Conservation (phyloP, 1,284 basidiomycete genomes). For the Mycena sp. region DNA sequence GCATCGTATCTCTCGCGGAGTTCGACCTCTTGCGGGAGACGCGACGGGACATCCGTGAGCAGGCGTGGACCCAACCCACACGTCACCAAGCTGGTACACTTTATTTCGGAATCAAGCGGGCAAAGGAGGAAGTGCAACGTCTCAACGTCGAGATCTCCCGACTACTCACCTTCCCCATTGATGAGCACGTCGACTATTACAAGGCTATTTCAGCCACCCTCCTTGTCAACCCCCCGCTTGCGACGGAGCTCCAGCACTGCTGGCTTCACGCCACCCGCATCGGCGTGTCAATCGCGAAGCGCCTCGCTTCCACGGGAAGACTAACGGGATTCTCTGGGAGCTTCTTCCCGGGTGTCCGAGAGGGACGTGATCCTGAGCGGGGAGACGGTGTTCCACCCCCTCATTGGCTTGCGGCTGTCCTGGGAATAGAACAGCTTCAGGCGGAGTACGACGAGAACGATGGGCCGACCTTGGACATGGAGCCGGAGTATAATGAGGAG, state of each 20-base stretch:
- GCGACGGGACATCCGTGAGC: not conserved
- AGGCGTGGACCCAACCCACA: not conserved
- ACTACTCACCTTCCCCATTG: conserved; percentile 10
- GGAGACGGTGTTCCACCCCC: no score
- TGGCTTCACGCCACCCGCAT: no score
- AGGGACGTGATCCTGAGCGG: no score
- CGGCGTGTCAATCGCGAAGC: no score
- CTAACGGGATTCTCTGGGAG: no score
- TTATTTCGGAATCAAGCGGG: conserved; percentile 6
- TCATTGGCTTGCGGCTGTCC: no score
- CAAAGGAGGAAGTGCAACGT: conserved; percentile 10
- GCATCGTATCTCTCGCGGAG: not conserved
- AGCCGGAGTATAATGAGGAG: no score
- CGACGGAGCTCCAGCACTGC: not conserved
- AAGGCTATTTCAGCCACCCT: not conserved
- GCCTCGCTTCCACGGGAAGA: no score
- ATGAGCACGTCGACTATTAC: not conserved
- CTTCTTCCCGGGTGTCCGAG: no score
- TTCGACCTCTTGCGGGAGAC: not conserved
- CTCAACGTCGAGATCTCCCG: conserved; percentile 20
- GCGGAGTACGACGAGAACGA: no score
- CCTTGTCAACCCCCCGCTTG: not conserved
- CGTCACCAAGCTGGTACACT: not conserved
- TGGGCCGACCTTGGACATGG: no score
- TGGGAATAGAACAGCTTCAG: no score